These are phyloP conservation scores for Xerocomus amazonicus DNA, from an alignment of 1,284 basidiomycete species.

Conservation along the genomic window DNA sequence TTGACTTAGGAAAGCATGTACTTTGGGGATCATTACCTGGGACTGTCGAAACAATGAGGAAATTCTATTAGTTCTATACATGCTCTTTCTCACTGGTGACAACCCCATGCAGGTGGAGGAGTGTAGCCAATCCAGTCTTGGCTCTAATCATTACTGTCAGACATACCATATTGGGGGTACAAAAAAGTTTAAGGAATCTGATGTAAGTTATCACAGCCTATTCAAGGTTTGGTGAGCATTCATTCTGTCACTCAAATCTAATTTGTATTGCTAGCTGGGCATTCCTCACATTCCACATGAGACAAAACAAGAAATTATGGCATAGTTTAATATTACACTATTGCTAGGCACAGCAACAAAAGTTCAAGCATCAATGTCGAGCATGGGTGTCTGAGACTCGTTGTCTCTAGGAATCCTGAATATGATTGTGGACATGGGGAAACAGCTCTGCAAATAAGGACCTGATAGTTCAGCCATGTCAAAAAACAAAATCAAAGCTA, in stretches of 20 bases:
- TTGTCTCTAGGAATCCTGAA: background rate
- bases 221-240: background rate
- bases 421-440: background rate
- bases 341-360: background rate
- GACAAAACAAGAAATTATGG: background rate
- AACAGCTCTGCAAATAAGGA: background rate
- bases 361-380: background rate
- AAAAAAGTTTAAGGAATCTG: background rate
- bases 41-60: constrained; percentile 20
- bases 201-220: background rate
- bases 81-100: constrained; percentile 27
- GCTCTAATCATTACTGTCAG: constrained; percentile 31
- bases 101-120: constrained; percentile 38
- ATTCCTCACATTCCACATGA: background rate
- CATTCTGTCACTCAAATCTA: too few species aligned
- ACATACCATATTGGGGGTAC: constrained; percentile 22
- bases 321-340: background rate
- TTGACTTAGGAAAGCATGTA: background rate
- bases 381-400: background rate
- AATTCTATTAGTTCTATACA: constrained; percentile 26
- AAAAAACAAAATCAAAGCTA: background rate
- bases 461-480: background rate
- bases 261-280: too few species aligned
- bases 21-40: constrained; percentile 13
- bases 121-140: constrained; percentile 30